Evolutionary conservation across 495 filamentous ascomycete species (phyloP), one percentile per base, ranked within the genome.

Genomic region (Hapsidospora chrysogenum): DNA sequence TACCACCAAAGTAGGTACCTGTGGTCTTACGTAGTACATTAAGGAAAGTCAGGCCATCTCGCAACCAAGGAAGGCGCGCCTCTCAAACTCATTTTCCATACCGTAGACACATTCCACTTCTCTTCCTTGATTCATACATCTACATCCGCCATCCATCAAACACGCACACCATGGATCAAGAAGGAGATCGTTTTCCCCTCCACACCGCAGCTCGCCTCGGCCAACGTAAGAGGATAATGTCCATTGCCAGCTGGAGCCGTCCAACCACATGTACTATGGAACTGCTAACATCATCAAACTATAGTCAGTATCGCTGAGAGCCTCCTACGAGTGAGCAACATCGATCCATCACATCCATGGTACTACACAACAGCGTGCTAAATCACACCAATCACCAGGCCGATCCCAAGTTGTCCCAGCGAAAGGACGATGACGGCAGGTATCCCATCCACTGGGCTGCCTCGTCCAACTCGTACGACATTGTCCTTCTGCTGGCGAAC

Each of bases 391-490:
- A 41, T 48, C 30, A 47, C 41, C 18, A 92, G 74, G 77, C 78
- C 45, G 85, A 92, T 46, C 77, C 82, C 0, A 84, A 81, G 44
- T 68, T 86, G 27, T 76, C 81, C 10, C 61, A 59, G 22, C 61
- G 60, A 31, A 79, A 74, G 51, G 89, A 99, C 46, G 76, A 80
- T 33, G 89, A 99, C 52, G 84, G 85, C 33, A 80, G 89, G 33
- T 70, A 94, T 16, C 80, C 92, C 0, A 76, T 96, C 34, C 92
- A 99, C 57, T 99, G 92, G 92, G 89, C 89, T 1, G 71, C 74
- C 10, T 89, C 85, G 29, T 78, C 79, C 54, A 92, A 87, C 50
- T 77, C 72, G 26, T 55, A 71, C n/a, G 64, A 72, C 25, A 82
- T 93, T 35, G 76, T 80, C 16, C 62, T 79, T 42, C 50, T 86